Base-by-base conservation (phyloP, 176 grass and related monocot genomes). In the Echinochloa phyllopogon region DNA sequence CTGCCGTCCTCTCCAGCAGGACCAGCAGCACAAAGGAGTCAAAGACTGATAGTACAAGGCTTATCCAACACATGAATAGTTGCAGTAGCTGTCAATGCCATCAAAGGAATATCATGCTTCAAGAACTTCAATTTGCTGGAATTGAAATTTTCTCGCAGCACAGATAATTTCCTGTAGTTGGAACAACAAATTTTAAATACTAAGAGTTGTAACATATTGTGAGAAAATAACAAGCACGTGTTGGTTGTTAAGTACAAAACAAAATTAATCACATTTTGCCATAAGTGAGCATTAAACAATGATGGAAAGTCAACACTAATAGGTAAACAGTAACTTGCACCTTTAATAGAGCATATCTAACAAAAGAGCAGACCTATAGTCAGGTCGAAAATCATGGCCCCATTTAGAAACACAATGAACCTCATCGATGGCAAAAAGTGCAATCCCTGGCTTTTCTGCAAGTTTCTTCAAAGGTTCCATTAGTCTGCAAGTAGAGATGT, bases 391-490 rank as follows among this genome's bases (percentile, higher is more conserved):
- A 90, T 98, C 93, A 2, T 98, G 96, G 38, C 96, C 96, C 96
- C 96, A 98, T 81, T 98, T 98, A 61, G 93, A 98, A 88, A 95
- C 91, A 81, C 96, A 98, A 72, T 95, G 96, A 84, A 86, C 96
- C 86, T 98, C 96, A 84, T 98, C 96, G 61, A 95, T 94, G 21
- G 93, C 91, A 89, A 98, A 98, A 66, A 95, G 89, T 66, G 96
- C 89, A 83, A 98, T 95, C 68, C 96, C 96, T 51, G 93, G 91
- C 78, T 89, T 92, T 86, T 94, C 89, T 77, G 93, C 96, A 88
- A 98, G 89, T 79, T 83, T 92, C 87, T 87, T 98, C 82, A 98
- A 87, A 9, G 93, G 93, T 66, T 98, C 93, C 87, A 94, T 85
- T 51, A 98, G 80, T 82, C 96, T 98, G 82, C 55, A 85, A 83